Percentiles rank a stretch among this genome's conserved stretches.
Evolutionary conservation across 768 basidiomycete species (phyloP).

Genomic region (Russula olivacea): DNA sequence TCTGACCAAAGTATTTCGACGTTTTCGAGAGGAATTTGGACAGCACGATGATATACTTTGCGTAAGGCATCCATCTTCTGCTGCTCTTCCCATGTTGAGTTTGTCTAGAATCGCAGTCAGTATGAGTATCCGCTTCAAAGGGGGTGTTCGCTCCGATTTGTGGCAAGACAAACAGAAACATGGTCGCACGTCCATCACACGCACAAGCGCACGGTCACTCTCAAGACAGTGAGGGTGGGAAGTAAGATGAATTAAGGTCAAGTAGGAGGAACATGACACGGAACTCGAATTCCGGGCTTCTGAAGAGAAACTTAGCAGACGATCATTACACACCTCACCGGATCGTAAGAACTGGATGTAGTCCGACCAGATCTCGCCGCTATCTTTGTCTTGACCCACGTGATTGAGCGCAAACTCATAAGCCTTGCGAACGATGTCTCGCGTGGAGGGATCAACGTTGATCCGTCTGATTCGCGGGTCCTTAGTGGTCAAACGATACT

Average conservation of each 20-base stretch:
- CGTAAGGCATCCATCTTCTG: slow-evolving; percentile 92
- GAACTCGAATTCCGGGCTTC: slow-evolving; percentile 7
- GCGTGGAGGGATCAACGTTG: slow-evolving; percentile 58
- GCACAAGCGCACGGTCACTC: slow-evolving; percentile 24
- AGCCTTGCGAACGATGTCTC: slow-evolving; percentile 77
- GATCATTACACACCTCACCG: slow-evolving; percentile 53
- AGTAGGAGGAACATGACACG: slow-evolving; percentile 22
- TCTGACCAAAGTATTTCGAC: slow-evolving; percentile 92
- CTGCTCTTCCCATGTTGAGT: slow-evolving; percentile 90
- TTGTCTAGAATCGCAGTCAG: slow-evolving; percentile 39
- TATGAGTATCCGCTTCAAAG: slow-evolving; percentile 14
- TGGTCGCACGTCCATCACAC: slow-evolving; percentile 21
- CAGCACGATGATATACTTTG: slow-evolving; percentile 88
- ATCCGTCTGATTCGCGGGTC: slow-evolving; percentile 46
- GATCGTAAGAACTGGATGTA: slow-evolving; percentile 86
- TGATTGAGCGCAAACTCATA: slow-evolving; percentile 91
- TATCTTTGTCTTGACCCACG: slow-evolving; percentile 88
- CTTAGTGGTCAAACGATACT: slow-evolving; percentile 10
- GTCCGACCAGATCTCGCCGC: slow-evolving; percentile 89
- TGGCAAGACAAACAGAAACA: slow-evolving; percentile 10
- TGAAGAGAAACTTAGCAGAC: slow-evolving; percentile 14
- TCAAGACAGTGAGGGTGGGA: slow-evolving; percentile 7
- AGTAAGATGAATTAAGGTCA: slow-evolving; percentile 24
- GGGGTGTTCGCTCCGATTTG: slow-evolving; percentile 8
- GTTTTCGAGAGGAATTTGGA: slow-evolving; percentile 91